Conservation (phyloP, 768 basidiomycete genomes). For the Xerocomus potaroensis region DNA sequence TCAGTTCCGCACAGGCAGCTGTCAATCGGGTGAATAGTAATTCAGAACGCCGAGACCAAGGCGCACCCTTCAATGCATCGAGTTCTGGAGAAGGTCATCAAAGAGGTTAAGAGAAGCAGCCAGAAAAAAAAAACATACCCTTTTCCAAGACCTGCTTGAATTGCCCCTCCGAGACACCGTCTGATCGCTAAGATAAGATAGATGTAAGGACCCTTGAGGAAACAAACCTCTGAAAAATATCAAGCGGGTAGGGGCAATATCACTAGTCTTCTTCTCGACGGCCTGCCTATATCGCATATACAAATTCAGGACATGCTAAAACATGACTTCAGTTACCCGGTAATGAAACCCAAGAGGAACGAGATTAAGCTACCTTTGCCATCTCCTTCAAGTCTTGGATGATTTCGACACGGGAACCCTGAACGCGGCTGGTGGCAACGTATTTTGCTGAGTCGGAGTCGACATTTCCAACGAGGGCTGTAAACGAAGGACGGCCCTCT, state of each 20-base stretch:
- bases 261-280: conserved; percentile 47
- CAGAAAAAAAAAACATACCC: conserved; percentile 37
- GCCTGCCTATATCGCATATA: conserved; percentile 54
- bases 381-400: conserved; percentile 68
- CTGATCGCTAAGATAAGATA: conserved; percentile 22
- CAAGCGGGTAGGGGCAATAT: conserved; percentile 56
- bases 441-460: conserved; percentile 77
- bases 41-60: neutral
- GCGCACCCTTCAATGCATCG: conserved; percentile 51
- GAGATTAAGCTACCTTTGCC: conserved; percentile 43
- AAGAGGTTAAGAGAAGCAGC: neutral
- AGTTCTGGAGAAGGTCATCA: conserved; percentile 44
- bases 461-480: conserved; percentile 75
- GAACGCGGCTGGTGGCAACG: conserved; percentile 55
- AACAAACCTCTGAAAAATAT: conserved; percentile 70
- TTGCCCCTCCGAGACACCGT: conserved; percentile 56
- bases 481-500: conserved; percentile 76
- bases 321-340: conserved; percentile 10
- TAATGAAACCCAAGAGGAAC: neutral
- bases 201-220: neutral
- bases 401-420: conserved; percentile 68
- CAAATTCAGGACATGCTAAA: conserved; percentile 50
- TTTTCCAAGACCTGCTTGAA: conserved; percentile 45
- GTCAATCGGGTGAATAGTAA: conserved; percentile 5
- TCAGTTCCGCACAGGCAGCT: conserved; percentile 62